These are phyloP conservation scores for Thraustochytrium striatum DNA, from an alignment of 352 stramenopile species.

Conservation along the genomic window DNA sequence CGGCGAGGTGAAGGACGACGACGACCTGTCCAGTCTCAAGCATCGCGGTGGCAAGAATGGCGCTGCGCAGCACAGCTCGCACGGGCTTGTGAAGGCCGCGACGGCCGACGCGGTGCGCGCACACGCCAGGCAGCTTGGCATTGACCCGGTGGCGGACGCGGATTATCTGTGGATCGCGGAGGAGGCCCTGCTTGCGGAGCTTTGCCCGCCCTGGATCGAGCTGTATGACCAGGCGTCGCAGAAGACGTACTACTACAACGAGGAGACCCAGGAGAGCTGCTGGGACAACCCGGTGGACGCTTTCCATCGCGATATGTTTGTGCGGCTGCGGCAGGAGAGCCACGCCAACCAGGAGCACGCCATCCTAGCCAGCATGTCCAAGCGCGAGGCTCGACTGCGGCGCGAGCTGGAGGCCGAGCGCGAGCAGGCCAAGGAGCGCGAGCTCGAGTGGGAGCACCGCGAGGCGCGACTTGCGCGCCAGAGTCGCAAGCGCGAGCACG, in stretches of 20 bases:
- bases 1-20: no score
- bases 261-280: constrained; percentile 39
- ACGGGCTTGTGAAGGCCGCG: no score
- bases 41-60: no score
- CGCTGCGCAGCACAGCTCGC: background rate
- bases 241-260: constrained; percentile 47
- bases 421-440: background rate
- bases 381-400: background rate
- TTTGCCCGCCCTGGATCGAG: constrained; percentile 15
- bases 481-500: background rate
- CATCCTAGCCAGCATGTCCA: background rate
- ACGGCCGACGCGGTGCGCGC: constrained; percentile 21
- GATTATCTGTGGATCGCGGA: constrained; percentile 47
- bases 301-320: constrained; percentile 39
- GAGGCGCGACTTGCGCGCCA: constrained; percentile 3
- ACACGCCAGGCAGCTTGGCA: constrained; percentile 27
- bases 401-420: constrained; percentile 32
- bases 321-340: background rate
- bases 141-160: constrained; percentile 18
- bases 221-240: constrained; percentile 17
- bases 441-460: constrained; percentile 21
- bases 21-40: no score
- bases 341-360: background rate
- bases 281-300: constrained; percentile 41
- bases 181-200: constrained; percentile 36